Evolutionary conservation across 345 rosid genomes (phyloP).

Genomic region (Lepidium aucheri): DNA sequence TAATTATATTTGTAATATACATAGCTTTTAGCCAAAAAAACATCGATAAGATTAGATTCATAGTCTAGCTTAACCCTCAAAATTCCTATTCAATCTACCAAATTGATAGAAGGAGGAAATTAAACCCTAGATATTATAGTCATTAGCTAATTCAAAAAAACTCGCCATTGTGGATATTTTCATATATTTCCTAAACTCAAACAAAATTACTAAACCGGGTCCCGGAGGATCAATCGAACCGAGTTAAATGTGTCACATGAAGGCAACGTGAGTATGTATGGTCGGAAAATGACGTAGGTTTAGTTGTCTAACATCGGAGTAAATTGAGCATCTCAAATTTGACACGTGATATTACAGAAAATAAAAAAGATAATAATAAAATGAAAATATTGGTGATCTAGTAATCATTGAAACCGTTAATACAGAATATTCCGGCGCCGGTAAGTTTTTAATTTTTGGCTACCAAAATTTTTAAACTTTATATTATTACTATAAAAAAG

Average conservation of each 20-base stretch:
- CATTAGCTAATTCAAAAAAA: no score
- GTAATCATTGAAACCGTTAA: conserved; percentile 4
- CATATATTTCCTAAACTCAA: not conserved
- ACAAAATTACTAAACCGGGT: not conserved
- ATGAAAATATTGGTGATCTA: not conserved
- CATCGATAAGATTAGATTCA: not conserved
- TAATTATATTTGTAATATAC: not conserved
- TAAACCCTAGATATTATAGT: no score
- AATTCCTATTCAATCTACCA: no score
- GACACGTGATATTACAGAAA: not conserved
- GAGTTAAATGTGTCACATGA: conserved; percentile 10
- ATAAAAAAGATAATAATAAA: not conserved
- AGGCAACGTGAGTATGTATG: conserved; percentile 6
- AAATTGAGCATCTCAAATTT: no score
- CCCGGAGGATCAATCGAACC: not conserved
- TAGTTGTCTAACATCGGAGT: not conserved
- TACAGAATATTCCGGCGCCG: conserved; percentile 6
- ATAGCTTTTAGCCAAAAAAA: not conserved
- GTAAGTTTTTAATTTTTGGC: not conserved
- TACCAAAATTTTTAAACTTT: not conserved
- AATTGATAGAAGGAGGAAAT: no score
- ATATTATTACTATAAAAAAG: not conserved
- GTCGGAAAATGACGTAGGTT: conserved; percentile 13
- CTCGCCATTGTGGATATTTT: not conserved
- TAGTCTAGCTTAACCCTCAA: no score